These are phyloP conservation scores for Blastomyces parvus DNA, from an alignment of 2,329 filamentous ascomycete genomes.

Conservation along the genomic window DNA sequence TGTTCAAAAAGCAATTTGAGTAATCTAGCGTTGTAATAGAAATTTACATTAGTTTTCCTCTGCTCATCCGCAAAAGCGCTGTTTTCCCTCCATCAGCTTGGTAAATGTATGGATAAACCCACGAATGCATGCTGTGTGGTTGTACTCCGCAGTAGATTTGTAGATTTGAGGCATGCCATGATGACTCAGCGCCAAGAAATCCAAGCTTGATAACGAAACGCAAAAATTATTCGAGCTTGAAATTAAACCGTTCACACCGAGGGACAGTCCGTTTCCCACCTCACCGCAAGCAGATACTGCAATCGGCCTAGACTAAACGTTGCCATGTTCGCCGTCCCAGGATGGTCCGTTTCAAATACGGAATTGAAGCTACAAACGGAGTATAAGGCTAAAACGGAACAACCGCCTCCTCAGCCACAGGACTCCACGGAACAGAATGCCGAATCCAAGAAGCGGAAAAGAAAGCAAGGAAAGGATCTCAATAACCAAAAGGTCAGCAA, in stretches of 20 bases:
- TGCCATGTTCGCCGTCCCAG: constrained; percentile 79
- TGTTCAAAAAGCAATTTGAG: too few species aligned
- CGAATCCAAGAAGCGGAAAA: constrained; percentile 35
- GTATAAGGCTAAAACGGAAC: constrained; percentile 45
- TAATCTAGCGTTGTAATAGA: too few species aligned
- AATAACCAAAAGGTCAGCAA: constrained; percentile 45
- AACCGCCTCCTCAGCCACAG: constrained; percentile 43
- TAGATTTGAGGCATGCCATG: too few species aligned
- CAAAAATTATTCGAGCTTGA: background rate
- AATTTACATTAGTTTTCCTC: too few species aligned
- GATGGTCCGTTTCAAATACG: constrained; percentile 73
- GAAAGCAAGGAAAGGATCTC: constrained; percentile 38
- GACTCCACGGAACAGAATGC: constrained; percentile 20
- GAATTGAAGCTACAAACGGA: constrained; percentile 61
- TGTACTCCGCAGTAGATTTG: too few species aligned
- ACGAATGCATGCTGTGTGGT: too few species aligned
- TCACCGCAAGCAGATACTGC: background rate
- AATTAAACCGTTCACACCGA: background rate
- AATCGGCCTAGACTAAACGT: background rate
- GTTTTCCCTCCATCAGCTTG: too few species aligned
- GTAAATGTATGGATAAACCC: too few species aligned
- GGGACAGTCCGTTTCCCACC: background rate
- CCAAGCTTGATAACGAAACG: background rate
- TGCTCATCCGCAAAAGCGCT: too few species aligned
- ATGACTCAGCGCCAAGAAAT: constrained; percentile 6